These are phyloP conservation scores for Dunaliella sp. DNA, from an alignment of 139 green algal genomes.

Conservation along the genomic window DNA sequence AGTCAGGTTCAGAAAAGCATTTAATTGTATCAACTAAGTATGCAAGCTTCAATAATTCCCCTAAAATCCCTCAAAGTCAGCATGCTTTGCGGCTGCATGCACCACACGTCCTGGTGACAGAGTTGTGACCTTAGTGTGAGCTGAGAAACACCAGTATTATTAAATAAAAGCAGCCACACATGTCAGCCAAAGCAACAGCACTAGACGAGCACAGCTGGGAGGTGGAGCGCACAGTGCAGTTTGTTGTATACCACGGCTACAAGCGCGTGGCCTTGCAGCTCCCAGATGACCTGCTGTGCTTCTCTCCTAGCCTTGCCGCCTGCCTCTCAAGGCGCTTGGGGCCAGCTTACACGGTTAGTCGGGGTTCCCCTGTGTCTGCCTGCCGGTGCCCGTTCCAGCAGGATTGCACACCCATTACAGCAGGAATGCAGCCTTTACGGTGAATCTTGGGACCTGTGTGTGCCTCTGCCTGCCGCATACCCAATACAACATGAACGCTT, in stretches of 20 bases:
- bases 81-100: not conserved
- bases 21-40: not conserved
- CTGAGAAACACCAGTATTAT: too few species aligned
- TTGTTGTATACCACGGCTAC: constrained; percentile 44
- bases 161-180: too few species aligned
- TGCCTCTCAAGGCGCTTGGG: constrained; percentile 25
- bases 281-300: constrained; percentile 60
- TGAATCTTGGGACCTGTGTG: not conserved
- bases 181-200: too few species aligned
- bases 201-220: constrained; percentile 24
- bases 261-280: constrained; percentile 67
- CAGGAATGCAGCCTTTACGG: not conserved
- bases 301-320: constrained; percentile 38
- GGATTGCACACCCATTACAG: not conserved
- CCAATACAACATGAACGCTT: too few species aligned
- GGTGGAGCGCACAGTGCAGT: constrained; percentile 42
- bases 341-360: constrained; percentile 14
- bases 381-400: too few species aligned
- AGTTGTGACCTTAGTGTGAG: too few species aligned
- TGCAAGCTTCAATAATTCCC: not conserved
- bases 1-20: not conserved
- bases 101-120: not conserved
- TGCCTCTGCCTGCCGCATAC: not conserved
- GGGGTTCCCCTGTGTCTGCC: too few species aligned
- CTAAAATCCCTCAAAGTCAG: not conserved